Conservation (phyloP, 441 rosid species). For the Theobroma grandiflorum region DNA sequence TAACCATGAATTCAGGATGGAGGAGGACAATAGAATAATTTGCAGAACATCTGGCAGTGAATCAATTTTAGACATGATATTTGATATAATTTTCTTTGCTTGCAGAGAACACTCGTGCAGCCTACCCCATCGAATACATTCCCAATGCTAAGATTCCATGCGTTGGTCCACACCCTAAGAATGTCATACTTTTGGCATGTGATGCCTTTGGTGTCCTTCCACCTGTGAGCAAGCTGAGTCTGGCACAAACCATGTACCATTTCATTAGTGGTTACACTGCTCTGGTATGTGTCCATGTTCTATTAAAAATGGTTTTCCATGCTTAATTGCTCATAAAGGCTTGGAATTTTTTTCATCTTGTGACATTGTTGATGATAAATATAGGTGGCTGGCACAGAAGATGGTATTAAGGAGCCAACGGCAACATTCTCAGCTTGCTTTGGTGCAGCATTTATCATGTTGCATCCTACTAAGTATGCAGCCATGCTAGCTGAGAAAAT, state of each 20-base stretch:
- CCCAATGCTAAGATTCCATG: conserved; percentile 95
- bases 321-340: background rate
- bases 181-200: conserved; percentile 92
- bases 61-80: conserved; percentile 4
- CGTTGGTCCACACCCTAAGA: conserved; percentile 90
- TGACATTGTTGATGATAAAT: conserved; percentile 21
- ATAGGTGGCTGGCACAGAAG: conserved; percentile 95
- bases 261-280: conserved; percentile 98
- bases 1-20: background rate
- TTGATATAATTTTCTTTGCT: conserved; percentile 5
- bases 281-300: conserved; percentile 45
- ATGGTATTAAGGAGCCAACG: conserved; percentile 90
- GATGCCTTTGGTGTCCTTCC: conserved; percentile 98
- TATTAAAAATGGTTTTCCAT: background rate
- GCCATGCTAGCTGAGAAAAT: conserved; percentile 97
- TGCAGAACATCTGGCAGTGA: background rate
- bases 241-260: conserved; percentile 96
- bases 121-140: conserved; percentile 91
- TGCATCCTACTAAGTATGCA: conserved; percentile 97
- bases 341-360: background rate
- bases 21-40: background rate
- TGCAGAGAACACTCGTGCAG: conserved; percentile 97
- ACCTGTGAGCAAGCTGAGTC: conserved; percentile 91
- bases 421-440: conserved; percentile 98
- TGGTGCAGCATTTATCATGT: conserved; percentile 96